Evolutionary conservation across 129 eudicot species (phyloP).

Genomic region (Gnaphalium uliginosum): DNA sequence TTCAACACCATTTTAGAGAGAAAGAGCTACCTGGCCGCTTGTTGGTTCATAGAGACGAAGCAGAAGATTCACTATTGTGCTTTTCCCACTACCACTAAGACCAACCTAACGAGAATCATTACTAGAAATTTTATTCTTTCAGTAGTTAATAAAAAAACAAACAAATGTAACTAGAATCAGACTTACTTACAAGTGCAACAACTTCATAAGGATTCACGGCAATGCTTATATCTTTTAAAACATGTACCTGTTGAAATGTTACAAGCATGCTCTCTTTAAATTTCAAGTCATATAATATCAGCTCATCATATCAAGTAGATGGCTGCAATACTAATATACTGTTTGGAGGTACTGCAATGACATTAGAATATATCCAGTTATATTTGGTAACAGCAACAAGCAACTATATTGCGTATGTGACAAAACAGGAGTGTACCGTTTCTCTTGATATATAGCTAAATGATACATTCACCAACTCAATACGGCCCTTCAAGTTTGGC

Average conservation of each 20-base stretch:
- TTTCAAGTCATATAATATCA: neutral
- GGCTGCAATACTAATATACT: slow-evolving; percentile 3
- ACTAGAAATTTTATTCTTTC: slow-evolving; percentile 18
- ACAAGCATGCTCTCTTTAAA: slow-evolving; percentile 13
- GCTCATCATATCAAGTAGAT: slow-evolving; percentile 6
- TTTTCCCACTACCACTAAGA: slow-evolving; percentile 99
- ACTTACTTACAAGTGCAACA: slow-evolving; percentile 84
- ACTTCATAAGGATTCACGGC: slow-evolving; percentile 79
- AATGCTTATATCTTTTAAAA: slow-evolving; percentile 57
- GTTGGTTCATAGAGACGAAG: slow-evolving; percentile 98
- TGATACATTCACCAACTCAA: slow-evolving; percentile 72
- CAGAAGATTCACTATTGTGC: slow-evolving; percentile 87
- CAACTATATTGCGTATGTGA: slow-evolving; percentile 7
- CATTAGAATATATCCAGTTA: neutral
- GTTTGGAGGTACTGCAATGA: slow-evolving; percentile 7
- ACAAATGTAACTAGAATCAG: slow-evolving; percentile 9
- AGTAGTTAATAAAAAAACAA: slow-evolving; percentile 16
- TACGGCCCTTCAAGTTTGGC: slow-evolving; percentile 58
- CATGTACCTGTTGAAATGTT: slow-evolving; percentile 67
- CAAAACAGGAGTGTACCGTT: slow-evolving; percentile 45
- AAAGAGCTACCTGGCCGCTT: slow-evolving; percentile 75
- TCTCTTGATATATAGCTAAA: slow-evolving; percentile 82
- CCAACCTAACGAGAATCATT: slow-evolving; percentile 66
- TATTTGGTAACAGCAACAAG: neutral
- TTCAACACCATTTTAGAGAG: slow-evolving; percentile 1